phyloP scores from a whole-genome alignment of 768 basidiomycete species.

The Pisolithus microcarpus region DNA sequence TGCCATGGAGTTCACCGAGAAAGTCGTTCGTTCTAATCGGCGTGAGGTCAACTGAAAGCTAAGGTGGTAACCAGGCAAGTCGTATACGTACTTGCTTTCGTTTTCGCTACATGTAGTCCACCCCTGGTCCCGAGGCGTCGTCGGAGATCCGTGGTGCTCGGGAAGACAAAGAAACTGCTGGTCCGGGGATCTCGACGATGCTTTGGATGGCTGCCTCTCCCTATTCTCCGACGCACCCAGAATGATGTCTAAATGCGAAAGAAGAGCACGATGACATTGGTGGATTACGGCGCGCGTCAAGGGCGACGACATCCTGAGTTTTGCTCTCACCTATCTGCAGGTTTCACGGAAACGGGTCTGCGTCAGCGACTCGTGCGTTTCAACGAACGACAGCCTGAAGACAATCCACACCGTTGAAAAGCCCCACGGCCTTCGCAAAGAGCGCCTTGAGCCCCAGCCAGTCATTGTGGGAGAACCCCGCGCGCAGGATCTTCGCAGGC shows the following conservation, averaged over 20 bases:
- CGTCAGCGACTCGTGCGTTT: background rate
- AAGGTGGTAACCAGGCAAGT: background rate
- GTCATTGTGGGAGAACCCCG: constrained; percentile 33
- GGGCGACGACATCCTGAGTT: constrained; percentile 37
- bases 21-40: constrained; percentile 33
- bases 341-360: constrained; percentile 20
- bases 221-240: constrained; percentile 1
- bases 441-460: constrained; percentile 66
- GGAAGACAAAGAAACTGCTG: background rate
- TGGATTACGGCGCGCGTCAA: constrained; percentile 58
- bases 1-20: constrained; percentile 59
- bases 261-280: constrained; percentile 59
- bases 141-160: background rate
- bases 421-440: constrained; percentile 48
- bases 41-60: background rate
- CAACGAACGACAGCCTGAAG: background rate
- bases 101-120: background rate
- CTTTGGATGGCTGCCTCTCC: background rate
- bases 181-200: background rate
- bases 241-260: constrained; percentile 10
- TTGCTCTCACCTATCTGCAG: constrained; percentile 31
- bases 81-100: background rate
- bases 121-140: background rate
- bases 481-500: constrained; percentile 2
- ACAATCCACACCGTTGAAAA: constrained; percentile 46